These are phyloP conservation scores for Sugiyamaella valdiviana DNA, from an alignment of 805 yeast species.

Conservation along the genomic window DNA sequence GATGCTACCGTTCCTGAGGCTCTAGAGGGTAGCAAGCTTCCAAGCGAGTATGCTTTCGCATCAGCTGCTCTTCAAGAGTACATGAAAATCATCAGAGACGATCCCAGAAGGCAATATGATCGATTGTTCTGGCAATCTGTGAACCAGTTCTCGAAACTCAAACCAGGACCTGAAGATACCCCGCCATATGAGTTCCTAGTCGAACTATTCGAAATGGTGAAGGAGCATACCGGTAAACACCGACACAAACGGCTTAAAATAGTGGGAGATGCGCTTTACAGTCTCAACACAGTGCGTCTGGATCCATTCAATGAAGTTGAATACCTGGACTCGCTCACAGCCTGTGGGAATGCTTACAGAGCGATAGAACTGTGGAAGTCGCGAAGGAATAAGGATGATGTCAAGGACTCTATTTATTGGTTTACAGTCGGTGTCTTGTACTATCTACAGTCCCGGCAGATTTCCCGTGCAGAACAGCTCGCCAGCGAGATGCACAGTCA, in stretches of 20 bases:
- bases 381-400: conserved; percentile 16
- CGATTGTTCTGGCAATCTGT: conserved; percentile 12
- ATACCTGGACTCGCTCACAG: conserved; percentile 18
- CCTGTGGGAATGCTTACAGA: conserved; percentile 10
- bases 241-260: conserved; percentile 6
- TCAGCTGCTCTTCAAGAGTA: not conserved
- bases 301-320: conserved; percentile 24
- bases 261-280: conserved; percentile 22
- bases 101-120: conserved; percentile 1
- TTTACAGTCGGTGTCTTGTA: conserved; percentile 18
- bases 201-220: conserved; percentile 20
- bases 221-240: conserved; percentile 7
- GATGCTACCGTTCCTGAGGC: not conserved
- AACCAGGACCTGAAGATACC: conserved; percentile 7
- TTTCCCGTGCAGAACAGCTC: conserved; percentile 16
- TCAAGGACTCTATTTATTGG: conserved; percentile 19
- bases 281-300: conserved; percentile 16
- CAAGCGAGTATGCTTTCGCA: not conserved
- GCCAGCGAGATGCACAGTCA: conserved; percentile 14
- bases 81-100: conserved; percentile 1
- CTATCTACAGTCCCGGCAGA: conserved; percentile 13
- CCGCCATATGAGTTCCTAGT: conserved; percentile 19
- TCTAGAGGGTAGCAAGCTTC: not conserved
- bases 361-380: conserved; percentile 20
- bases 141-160: conserved; percentile 6